Conservation (phyloP, 495 filamentous ascomycete species). For the Astrothelium subdiscretum region DNA sequence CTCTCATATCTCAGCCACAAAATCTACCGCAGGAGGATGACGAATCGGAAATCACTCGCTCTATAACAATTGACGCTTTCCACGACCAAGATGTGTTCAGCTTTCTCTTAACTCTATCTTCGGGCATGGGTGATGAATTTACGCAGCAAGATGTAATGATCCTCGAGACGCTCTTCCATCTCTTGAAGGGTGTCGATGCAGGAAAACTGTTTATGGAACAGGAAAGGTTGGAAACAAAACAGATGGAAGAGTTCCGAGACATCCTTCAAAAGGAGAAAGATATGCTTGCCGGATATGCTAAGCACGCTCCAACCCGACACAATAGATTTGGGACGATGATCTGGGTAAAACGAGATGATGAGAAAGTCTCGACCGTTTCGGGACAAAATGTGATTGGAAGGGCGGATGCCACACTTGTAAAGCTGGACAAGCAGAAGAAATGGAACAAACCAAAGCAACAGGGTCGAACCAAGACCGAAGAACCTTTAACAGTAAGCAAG, state of each 20-base stretch:
- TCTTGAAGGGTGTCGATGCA: conserved; percentile 81
- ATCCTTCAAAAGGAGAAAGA: conserved; percentile 70
- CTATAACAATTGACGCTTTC: conserved; percentile 77
- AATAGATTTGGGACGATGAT: conserved; percentile 95
- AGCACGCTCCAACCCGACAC: conserved; percentile 75
- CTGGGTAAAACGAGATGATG: conserved; percentile 83
- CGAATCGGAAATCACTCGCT: conserved; percentile 80
- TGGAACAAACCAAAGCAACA: conserved; percentile 64
- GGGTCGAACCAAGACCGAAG: conserved; percentile 50
- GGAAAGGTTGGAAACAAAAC: conserved; percentile 48
- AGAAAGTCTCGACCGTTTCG: conserved; percentile 65
- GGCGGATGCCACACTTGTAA: conserved; percentile 55
- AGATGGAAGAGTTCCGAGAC: conserved; percentile 59
- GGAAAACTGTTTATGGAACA: conserved; percentile 80
- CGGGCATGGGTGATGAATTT: conserved; percentile 88
- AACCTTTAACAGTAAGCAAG: conserved; percentile 17
- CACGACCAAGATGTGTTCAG: conserved; percentile 82
- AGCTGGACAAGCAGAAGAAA: conserved; percentile 87
- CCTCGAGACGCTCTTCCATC: conserved; percentile 81
- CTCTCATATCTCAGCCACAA: conserved; percentile 62
- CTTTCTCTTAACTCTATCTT: conserved; percentile 71
- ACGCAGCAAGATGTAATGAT: conserved; percentile 72
- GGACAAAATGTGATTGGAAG: conserved; percentile 76
- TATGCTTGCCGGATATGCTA: conserved; percentile 65
- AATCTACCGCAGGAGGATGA: conserved; percentile 53